Base-by-base conservation (phyloP, 164 flowering plant genomes). In the Taxillus chinensis region DNA sequence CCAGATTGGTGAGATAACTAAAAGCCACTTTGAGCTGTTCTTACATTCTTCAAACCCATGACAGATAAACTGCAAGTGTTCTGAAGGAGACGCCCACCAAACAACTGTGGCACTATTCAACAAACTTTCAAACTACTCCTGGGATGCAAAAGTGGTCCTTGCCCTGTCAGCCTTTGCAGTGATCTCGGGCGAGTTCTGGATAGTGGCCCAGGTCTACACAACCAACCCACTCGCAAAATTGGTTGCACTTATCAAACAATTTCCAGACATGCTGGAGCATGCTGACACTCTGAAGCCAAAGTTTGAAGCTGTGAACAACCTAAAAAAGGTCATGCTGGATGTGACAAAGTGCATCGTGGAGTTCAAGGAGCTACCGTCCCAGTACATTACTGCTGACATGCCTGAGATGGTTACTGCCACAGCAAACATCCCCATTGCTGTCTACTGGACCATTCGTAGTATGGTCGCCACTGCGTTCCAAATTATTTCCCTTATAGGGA, bases 71-170 rank as follows among this genome's bases (percentile, higher is more conserved):
- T 74, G 81, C 78, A 76, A 75, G 61, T 68, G 75, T 17, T 42
- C 72, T 10, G 70, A 72, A 1, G 72, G 72, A 10, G 86, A 85
- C 58, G 77, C 77, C 4, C 79, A 72, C 45, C 46, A 66, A 11
- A 73, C 75, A 57, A 63, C 83, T 0, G 13, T 73, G 55, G 59
- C 55, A 7, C 54, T 86, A 55, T 73, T 80, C 61, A 63, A 73
- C 45, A 55, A 55, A 10, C 62, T 81, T 4, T 42, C 83, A 42
- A 74, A 10, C 70, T 81, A 81, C 65, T 46, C 80, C 12, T 83
- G 92, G 87, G 86, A 83, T 51, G 80, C 85, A 6, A 85, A 87
- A 70, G 81, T 69, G 57, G 89, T 79, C 49, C 64, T 85, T 12
- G 73, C 75, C 45, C 68, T 87, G 17, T 86, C 86, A 5, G 89